Evolutionary conservation across 2,329 filamentous ascomycete genomes (phyloP).

Genomic region (Tricladium varicosporioides): DNA sequence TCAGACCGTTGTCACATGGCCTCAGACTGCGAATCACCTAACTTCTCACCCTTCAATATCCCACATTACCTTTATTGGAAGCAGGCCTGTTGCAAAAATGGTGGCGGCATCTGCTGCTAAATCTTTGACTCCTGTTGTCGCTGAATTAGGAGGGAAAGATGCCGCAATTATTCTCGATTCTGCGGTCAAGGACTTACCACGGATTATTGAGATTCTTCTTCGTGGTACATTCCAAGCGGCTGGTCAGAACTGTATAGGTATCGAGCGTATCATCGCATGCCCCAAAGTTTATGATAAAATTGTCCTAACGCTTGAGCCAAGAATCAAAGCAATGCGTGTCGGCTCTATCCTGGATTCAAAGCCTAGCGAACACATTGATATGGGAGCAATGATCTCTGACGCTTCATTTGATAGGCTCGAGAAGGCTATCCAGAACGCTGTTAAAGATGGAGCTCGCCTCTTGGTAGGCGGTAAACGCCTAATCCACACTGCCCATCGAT

Average conservation of each 20-base stretch:
- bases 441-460: constrained; percentile 74
- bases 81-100: constrained; percentile 78
- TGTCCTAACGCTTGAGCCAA: constrained; percentile 66
- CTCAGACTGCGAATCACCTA: constrained; percentile 73
- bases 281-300: constrained; percentile 74
- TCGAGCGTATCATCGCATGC: constrained; percentile 85
- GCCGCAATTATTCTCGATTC: constrained; percentile 88
- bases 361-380: constrained; percentile 60
- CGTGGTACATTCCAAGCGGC: constrained; percentile 92
- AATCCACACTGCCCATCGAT: constrained; percentile 68
- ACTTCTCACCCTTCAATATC: constrained; percentile 81
- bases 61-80: constrained; percentile 96
- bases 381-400: constrained; percentile 87
- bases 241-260: constrained; percentile 96
- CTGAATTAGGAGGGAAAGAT: constrained; percentile 95
- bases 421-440: constrained; percentile 71
- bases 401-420: constrained; percentile 75
- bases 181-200: constrained; percentile 56
- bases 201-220: constrained; percentile 80
- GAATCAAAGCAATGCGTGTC: constrained; percentile 71
- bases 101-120: constrained; percentile 86
- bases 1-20: constrained; percentile 86
- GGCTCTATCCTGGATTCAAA: constrained; percentile 61
- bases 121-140: constrained; percentile 79
- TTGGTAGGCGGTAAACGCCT: constrained; percentile 75